Evolutionary conservation across 1,284 basidiomycete genomes (phyloP).

Genomic region (Coriolopsis trogii): DNA sequence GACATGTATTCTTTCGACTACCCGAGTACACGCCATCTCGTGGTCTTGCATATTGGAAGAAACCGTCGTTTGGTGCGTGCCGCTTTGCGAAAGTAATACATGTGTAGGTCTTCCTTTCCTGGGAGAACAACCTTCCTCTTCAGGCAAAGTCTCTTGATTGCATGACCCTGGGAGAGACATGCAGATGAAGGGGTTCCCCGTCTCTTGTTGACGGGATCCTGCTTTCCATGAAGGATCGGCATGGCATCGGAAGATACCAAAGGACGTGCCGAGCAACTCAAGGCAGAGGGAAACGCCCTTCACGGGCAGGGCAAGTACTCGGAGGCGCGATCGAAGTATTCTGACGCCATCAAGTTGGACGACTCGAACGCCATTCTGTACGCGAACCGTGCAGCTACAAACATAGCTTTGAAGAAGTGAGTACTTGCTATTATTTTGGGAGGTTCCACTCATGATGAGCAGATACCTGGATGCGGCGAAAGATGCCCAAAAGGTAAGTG

Average conservation of each 20-base stretch:
- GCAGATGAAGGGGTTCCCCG: too few species aligned
- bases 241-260: constrained; percentile 21
- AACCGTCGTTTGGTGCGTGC: too few species aligned
- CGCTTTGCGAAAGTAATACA: too few species aligned
- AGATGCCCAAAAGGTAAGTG: constrained; percentile 25
- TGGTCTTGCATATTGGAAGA: neutral
- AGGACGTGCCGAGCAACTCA: constrained; percentile 28
- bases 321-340: constrained; percentile 36
- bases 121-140: constrained; percentile 2
- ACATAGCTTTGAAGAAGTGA: constrained; percentile 21
- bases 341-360: constrained; percentile 34
- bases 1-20: constrained; percentile 6
- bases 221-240: neutral
- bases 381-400: constrained; percentile 33
- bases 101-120: neutral
- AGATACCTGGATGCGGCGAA: constrained; percentile 27
- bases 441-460: neutral
- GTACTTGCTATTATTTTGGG: neutral
- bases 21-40: constrained; percentile 1
- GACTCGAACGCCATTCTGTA: constrained; percentile 36
- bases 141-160: constrained; percentile 2
- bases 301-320: constrained; percentile 34
- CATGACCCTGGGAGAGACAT: neutral
- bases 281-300: constrained; percentile 38
- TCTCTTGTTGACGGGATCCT: neutral